Evolutionary conservation across 2,329 filamentous ascomycete species (phyloP).

Genomic region (Pseudogymnoascus sp.): DNA sequence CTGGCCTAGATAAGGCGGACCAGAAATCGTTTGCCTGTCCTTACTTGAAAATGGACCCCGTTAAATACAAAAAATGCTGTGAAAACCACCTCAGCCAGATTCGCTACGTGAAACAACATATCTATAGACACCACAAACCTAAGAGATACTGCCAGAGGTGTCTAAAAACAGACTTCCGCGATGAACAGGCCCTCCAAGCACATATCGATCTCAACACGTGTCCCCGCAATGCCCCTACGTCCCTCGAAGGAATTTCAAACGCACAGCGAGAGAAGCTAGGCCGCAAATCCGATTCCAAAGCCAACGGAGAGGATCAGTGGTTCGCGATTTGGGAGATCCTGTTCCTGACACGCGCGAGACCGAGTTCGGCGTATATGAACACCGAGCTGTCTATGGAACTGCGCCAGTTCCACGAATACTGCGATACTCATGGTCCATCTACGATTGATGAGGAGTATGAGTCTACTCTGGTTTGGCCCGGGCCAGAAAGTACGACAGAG

Average conservation of each 20-base stretch:
- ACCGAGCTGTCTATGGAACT: neutral
- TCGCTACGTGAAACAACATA: slow-evolving; percentile 13
- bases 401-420: slow-evolving; percentile 13
- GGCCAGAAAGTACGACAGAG: neutral
- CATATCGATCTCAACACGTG: slow-evolving; percentile 9
- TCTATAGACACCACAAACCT: slow-evolving; percentile 11
- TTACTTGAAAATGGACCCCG: slow-evolving; percentile 5
- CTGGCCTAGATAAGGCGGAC: neutral
- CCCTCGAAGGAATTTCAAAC: slow-evolving; percentile 9
- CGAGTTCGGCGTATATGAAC: slow-evolving; percentile 12
- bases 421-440: neutral
- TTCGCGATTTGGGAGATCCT: slow-evolving; percentile 16
- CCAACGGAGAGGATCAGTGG: slow-evolving; percentile 13
- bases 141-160: slow-evolving; percentile 13
- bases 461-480: slow-evolving; percentile 3
- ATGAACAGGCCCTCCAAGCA: neutral
- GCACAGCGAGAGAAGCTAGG: slow-evolving; percentile 1
- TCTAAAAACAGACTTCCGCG: slow-evolving; percentile 1
- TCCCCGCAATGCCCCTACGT: neutral
- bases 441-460: neutral
- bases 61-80: slow-evolving; percentile 1
- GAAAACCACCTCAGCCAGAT: slow-evolving; percentile 7
- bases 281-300: slow-evolving; percentile 10
- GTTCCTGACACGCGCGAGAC: neutral
- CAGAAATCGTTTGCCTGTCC: slow-evolving; percentile 12